Base-by-base conservation (phyloP, 495 filamentous ascomycete genomes). In the Aspergillus funiculosus region DNA sequence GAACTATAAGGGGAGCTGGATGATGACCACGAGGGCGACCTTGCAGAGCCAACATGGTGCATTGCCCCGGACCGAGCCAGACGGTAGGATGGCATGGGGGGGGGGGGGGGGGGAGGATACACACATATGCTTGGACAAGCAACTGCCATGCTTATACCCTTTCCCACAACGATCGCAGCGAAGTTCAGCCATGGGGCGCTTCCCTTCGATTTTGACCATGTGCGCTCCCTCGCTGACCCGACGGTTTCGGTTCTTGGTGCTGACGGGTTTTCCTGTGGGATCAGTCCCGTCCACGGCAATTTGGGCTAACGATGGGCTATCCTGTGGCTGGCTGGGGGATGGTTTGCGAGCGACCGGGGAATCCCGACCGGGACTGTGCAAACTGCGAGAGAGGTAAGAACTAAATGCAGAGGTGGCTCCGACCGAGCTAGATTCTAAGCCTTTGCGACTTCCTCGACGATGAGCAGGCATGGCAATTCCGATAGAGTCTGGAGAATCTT, bases 71-170 rank as follows among this genome's bases (percentile, higher is more conserved):
- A 59, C 55, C 59, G 59, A 65, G 60, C 57, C 54, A 54, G 57
- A 57, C 56, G 67, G 63, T 63, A 66, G 68, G 67, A 63, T 63
- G 64, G 56, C 61, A 63, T 51, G 39, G 64, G 58, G 62, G 61
- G 56, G 57, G 55, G 54, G 51, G 52, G 39, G 64, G 58, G 62
- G 61, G 56, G 57, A 56, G 54, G 51, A 77, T 81, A 96, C 92
- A 82, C 83, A 98, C 92, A 96, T 88, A 84, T 98, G 92, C 81
- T 98, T 98, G 66, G 87, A 92, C 75, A 98, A 82, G 83, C 92
- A 98, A 77, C 94, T 97, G 82, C 91, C 91, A 80, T 98, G 92
- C 83, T 98, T 98, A 82, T 98, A 98, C 72, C 87, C 89, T 78
- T 98, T 98, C 67, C 92, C 92, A 76, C 92, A 98, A 69, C 87